Evolutionary conservation across 345 rosid genomes (phyloP), one percentile per base, ranked within the genome.

Genomic region (Moringa oleifera): DNA sequence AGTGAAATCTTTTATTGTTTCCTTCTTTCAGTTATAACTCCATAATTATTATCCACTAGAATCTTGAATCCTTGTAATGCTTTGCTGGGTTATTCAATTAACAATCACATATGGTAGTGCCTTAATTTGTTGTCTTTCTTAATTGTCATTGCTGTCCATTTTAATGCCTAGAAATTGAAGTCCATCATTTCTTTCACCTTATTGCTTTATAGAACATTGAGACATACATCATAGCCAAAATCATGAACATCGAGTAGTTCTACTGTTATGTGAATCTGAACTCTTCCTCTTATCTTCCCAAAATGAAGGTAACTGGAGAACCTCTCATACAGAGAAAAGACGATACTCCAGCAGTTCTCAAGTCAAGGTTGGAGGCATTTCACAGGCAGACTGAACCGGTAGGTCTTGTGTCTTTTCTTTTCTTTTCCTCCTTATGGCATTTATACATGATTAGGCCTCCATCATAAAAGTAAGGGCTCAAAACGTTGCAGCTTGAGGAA

Each of bases 331-430:
- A 90, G 63, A 91, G 96, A 31, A 88, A 88, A 75, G 98, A 93
- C 59, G 98, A 93, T 68, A 88, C 89, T 51, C 90, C 85, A 0
- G 91, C 87, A 62, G 94, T 93, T 60, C 90, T 93, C n/a, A 90
- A 69, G 71, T 88, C 94, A 36, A 85, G 97, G 75, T 90, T 93
- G 54, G 90, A 86, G 65, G 84, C 91, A 57, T 93, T 90, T 71
- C 96, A 93, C 83, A 81, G 66, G 81, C 96, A 90, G 74, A 93
- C 97, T 16, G 85, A 88, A 72, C 96, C 96, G 2, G 96, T 93
- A 81, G 61, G 57, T 20, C 46, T 37, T 49, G 23, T 33, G 23
- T 55, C 0, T 55, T 9, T 47, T 23, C 23, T 25, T 45, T 0
- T 21, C 7, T 15, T 23, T 54, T 51, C 1, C 12, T 11, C 1